Base-by-base conservation (phyloP, 2,329 filamentous ascomycete genomes). In the Ceratocystis diversiconidia region DNA sequence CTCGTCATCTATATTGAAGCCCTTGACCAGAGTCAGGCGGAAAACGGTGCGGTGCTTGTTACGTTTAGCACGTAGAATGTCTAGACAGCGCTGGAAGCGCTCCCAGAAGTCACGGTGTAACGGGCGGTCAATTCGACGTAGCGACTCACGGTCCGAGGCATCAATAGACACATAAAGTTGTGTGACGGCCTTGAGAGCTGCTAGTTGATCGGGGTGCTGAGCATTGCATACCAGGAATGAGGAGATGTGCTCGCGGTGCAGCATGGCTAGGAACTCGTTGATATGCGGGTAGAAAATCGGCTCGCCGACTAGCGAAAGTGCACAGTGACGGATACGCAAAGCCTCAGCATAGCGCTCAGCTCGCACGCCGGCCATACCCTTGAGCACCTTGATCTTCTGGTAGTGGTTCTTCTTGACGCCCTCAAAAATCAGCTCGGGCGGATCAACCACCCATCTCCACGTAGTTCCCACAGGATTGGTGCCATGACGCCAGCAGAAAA, bases 241-340 rank as follows among this genome's bases (percentile, higher is more conserved):
- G 2, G 90, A 95, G 70, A 97, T 96, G 70, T 85, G 87, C 74
- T 95, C 89, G 12, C 75, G 78, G 76, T 97, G 92, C 69, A 99
- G 80, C 80, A 97, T 83, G 10, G 78, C 81, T 0, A 95, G 79
- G 72, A 97, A 92, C 72, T 92, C 88, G 75, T 99, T 96, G 79
- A 97, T 97, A 72, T 95, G 86, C 8, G 94, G 94, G 75, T 97
- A 97, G 78, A 97, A 97, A 71, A 96, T 96, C n/a, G 92, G 92
- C 75, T 99, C 92, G 70, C 94, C 92, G 25, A 99, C 94, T 8
- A 99, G 80, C 69, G 86, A 90, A 10, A 99, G 79, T 0, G 94
- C 94, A 74, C 92, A 99, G 76, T 99, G 92, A 0, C 90, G 83
- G 71, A 99, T 96, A 52, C 85, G 82, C 87, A 96, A 90, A 0